Evolutionary conservation across 495 filamentous ascomycete genomes (phyloP), one percentile per base, ranked within the genome.

Genomic region (Halenospora varia): DNA sequence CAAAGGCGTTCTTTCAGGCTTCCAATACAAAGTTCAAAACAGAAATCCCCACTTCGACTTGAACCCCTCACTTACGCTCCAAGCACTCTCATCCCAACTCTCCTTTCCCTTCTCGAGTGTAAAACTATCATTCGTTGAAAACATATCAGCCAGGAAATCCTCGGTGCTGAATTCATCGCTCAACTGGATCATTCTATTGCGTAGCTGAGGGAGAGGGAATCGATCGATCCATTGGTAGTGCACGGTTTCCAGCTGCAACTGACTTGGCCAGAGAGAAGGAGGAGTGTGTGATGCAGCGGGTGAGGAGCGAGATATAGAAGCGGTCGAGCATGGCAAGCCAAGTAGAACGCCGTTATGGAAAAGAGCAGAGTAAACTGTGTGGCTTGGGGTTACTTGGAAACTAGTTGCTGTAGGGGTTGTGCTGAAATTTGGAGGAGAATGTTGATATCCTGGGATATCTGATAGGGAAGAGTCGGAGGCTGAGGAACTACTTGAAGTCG

Each of bases 171-270:
- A 26, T 8, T 15, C 11, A 10, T 51, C 55, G 39, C 55, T 50
- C 9, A 42, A 42, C 11, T 18, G 13, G 9, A 57, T 57, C 55
- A 57, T 57, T 19, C 26, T 57, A 19, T 51, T 22, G 19, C 55
- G 40, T 18, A 50, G 26, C 9, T 8, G 2, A 2, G 46, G 29
- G 13, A 44, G 6, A 10, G 55, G 55, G 25, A 57, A 42, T 3
- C 55, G 45, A 25, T 57, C 55, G 10, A 57, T 57, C 25, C 25
- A 57, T 22, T 49, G 24, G 18, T 24, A 57, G 24, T 57, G 55
- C 9, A 57, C 48, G 1, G 3, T 10, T 23, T 51, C 26, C 9
- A 51, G 20, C n/a, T 57, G 55, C 9, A 51, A 9, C 25, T 13
- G 25, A 11, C 25, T 40, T n/a, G 55, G 55, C 8, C 25, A 25